Conservation (phyloP, 1,139 yeast species). For the Yamadazyma trypodendri region DNA sequence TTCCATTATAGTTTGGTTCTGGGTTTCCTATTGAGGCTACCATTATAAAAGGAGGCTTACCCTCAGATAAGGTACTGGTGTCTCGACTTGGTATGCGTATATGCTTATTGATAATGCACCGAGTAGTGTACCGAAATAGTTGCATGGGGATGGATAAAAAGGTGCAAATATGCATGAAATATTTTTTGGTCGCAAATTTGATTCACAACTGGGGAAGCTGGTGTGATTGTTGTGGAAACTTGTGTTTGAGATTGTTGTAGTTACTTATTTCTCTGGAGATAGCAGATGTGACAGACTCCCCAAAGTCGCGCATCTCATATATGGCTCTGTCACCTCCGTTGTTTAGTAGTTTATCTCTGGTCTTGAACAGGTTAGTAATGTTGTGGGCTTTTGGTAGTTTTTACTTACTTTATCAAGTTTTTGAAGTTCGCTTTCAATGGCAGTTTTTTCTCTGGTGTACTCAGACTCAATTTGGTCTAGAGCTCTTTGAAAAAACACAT, state of each 20-base stretch:
- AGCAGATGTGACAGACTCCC: not conserved
- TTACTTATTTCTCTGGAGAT: not conserved
- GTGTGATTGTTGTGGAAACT: too few species aligned
- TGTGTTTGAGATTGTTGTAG: not conserved
- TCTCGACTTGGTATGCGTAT: not conserved
- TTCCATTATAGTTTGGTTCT: slow-evolving; percentile 54
- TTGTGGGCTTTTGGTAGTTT: not conserved
- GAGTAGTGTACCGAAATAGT: slow-evolving; percentile 8
- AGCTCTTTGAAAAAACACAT: not conserved
- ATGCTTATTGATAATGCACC: slow-evolving; percentile 5
- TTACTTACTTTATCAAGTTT: not conserved
- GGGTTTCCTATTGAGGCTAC: slow-evolving; percentile 80
- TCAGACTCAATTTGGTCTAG: not conserved
- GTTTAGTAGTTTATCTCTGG: not conserved
- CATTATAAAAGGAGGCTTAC: slow-evolving; percentile 30
- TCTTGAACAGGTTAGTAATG: not conserved
- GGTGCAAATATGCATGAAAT: not conserved
- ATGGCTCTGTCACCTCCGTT: not conserved
- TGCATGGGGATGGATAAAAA: slow-evolving; percentile 9
- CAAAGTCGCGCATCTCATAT: not conserved
- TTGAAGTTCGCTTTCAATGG: not conserved
- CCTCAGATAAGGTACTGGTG: not conserved
- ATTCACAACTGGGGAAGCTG: too few species aligned
- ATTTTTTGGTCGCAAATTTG: not conserved
- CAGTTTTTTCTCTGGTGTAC: not conserved